Conservation (phyloP, 2,329 filamentous ascomycete species). For the Aspergillus novofumigatus region DNA sequence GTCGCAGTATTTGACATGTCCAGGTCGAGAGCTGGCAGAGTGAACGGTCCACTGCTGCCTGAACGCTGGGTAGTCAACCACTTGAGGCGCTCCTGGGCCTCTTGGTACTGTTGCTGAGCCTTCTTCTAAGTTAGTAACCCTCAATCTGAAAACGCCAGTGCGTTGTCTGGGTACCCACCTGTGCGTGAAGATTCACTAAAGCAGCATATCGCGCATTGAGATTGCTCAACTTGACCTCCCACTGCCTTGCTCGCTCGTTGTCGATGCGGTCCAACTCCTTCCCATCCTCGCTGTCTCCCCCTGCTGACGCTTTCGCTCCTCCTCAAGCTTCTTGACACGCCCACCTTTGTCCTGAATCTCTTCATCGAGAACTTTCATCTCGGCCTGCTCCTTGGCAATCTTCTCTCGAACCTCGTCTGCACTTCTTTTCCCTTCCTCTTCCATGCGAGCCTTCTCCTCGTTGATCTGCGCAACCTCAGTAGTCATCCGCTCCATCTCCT, state of each 20-base stretch:
- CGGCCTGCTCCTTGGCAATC: constrained; percentile 42
- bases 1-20: constrained; percentile 38
- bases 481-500: constrained; percentile 50
- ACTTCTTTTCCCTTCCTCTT: constrained; percentile 37
- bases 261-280: constrained; percentile 49
- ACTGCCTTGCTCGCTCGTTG: constrained; percentile 44
- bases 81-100: constrained; percentile 43
- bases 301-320: constrained; percentile 50
- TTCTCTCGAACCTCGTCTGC: constrained; percentile 41
- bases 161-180: constrained; percentile 19
- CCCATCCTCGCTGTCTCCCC: constrained; percentile 48
- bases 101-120: constrained; percentile 43
- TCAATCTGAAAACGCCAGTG: not conserved
- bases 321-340: constrained; percentile 59
- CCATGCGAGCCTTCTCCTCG: constrained; percentile 40
- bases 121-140: constrained; percentile 7
- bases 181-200: constrained; percentile 38
- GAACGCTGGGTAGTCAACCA: constrained; percentile 40
- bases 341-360: constrained; percentile 58
- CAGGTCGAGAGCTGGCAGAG: constrained; percentile 40
- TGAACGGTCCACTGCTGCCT: constrained; percentile 36
- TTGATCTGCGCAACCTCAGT: constrained; percentile 44
- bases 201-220: constrained; percentile 42
- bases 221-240: constrained; percentile 42
- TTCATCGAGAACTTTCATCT: constrained; percentile 57